Conservation (phyloP, 2,329 filamentous ascomycete species). For the Cordyceps cateniannulata region DNA sequence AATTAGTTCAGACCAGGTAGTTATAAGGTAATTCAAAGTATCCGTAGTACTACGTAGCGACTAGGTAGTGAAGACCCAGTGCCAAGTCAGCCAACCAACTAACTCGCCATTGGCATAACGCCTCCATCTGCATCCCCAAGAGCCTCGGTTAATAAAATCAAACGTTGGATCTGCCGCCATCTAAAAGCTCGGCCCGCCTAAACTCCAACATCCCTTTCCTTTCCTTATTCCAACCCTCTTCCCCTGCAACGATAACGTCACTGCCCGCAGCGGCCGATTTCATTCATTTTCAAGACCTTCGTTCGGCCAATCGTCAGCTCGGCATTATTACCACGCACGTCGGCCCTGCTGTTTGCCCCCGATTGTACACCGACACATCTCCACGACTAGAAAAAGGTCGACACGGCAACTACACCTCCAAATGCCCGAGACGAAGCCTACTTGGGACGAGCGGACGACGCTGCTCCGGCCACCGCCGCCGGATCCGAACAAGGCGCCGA, state of each 20-base stretch:
- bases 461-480: constrained; percentile 63
- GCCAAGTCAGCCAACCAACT: neutral
- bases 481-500: constrained; percentile 66
- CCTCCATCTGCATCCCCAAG: neutral
- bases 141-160: neutral
- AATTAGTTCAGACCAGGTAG: neutral
- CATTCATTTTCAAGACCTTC: neutral
- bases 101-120: neutral
- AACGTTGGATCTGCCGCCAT: neutral
- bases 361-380: neutral
- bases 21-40: too few species aligned
- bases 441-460: constrained; percentile 28
- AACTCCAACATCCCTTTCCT: neutral
- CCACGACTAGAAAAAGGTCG: neutral
- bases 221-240: neutral
- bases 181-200: constrained; percentile 4
- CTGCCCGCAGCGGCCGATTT: too few species aligned
- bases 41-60: too few species aligned
- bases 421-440: constrained; percentile 8
- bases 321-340: too few species aligned
- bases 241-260: too few species aligned
- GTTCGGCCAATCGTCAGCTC: too few species aligned
- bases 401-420: neutral
- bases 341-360: too few species aligned
- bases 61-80: too few species aligned